Evolutionary conservation across 2,329 filamentous ascomycete genomes (phyloP).

Genomic region (Aspergillus tanneri): DNA sequence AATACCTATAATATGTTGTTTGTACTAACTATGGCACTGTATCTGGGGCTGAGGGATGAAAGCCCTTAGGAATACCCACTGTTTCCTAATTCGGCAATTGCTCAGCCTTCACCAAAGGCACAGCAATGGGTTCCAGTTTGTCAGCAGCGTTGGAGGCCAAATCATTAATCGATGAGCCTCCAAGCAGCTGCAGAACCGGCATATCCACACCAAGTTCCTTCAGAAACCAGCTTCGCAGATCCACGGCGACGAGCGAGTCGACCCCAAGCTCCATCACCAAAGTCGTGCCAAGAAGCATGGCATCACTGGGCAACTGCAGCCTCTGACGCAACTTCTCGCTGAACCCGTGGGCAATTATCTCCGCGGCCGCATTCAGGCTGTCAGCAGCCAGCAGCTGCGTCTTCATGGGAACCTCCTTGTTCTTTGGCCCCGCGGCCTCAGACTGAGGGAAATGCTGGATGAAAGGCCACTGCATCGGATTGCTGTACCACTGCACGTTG

Average conservation of each 20-base stretch:
- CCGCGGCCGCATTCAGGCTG: background rate
- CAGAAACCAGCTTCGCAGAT: conserved; percentile 51
- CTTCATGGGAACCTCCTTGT: background rate
- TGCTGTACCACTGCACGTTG: conserved; percentile 40
- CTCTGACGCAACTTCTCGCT: background rate
- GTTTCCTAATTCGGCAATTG: background rate
- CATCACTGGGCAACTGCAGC: conserved; percentile 2
- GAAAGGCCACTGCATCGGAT: conserved; percentile 46
- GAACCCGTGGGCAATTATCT: conserved; percentile 11
- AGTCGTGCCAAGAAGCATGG: background rate
- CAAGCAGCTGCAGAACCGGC: conserved; percentile 49
- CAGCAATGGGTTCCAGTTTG: background rate
- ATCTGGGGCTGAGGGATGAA: too few relatives aligned
- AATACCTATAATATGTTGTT: too few relatives aligned
- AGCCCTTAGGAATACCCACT: too few relatives aligned
- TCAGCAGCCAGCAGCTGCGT: background rate
- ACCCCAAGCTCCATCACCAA: conserved; percentile 33
- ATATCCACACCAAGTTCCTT: conserved; percentile 48
- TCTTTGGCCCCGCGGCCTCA: background rate
- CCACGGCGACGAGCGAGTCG: conserved; percentile 43
- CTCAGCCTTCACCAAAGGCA: background rate
- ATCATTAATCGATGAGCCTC: conserved; percentile 28
- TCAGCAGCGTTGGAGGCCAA: background rate
- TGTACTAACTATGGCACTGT: too few relatives aligned
- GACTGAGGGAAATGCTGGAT: conserved; percentile 1